Percentiles rank a stretch among this genome's conserved stretches.
These are phyloP conservation scores for Candida quercuum DNA, from an alignment of 805 yeast genomes.

Conservation along the genomic window DNA sequence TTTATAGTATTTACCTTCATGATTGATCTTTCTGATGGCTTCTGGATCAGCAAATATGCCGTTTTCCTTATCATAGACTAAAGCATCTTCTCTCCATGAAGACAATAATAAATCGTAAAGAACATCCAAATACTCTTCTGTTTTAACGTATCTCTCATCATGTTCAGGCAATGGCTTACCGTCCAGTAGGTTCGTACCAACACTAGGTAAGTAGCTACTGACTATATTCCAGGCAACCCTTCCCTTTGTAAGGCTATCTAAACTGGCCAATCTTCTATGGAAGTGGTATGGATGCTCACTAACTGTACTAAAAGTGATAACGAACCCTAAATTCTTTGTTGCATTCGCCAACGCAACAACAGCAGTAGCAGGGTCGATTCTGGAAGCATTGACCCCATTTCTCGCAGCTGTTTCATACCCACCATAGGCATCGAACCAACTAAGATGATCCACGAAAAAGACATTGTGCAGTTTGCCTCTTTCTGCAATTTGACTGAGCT, in stretches of 20 bases:
- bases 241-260: conserved; percentile 36
- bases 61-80: conserved; percentile 22
- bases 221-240: conserved; percentile 41
- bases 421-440: conserved; percentile 32
- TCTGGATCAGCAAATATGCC: conserved; percentile 27
- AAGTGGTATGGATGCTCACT: conserved; percentile 38
- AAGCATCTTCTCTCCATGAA: conserved; percentile 36
- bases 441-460: conserved; percentile 31
- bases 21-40: conserved; percentile 31
- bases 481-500: conserved; percentile 26
- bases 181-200: conserved; percentile 32
- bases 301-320: conserved; percentile 34
- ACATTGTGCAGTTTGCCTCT: conserved; percentile 2
- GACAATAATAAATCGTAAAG: conserved; percentile 31
- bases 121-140: conserved; percentile 36
- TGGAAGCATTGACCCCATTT: conserved; percentile 22
- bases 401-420: conserved; percentile 8
- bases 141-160: conserved; percentile 32
- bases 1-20: conserved; percentile 30
- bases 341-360: conserved; percentile 32
- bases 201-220: conserved; percentile 35
- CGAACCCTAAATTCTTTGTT: conserved; percentile 32
- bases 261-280: conserved; percentile 34
- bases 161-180: conserved; percentile 25
- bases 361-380: conserved; percentile 27